Percentiles rank a stretch among this genome's conserved stretches.
Evolutionary conservation across 1,139 yeast genomes (phyloP).

Genomic region (Saccharomycopsis hybrid): DNA sequence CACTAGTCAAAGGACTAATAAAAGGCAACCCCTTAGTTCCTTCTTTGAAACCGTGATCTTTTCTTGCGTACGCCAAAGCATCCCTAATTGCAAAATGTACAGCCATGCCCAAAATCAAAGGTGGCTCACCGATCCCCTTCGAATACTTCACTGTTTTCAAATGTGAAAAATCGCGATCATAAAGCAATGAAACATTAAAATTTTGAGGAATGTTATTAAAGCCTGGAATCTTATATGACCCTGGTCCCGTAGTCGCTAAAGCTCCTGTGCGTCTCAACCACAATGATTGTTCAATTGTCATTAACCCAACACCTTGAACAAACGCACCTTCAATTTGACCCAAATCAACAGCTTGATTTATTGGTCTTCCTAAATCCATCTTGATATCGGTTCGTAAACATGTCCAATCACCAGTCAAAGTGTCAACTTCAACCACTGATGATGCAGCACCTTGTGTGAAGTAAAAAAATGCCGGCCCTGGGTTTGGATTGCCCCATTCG

Average conservation of each 20-base stretch:
- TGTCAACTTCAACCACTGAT: constrained; percentile 37
- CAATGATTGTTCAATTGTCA: constrained; percentile 40
- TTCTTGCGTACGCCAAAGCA: constrained; percentile 34
- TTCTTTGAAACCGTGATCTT: constrained; percentile 26
- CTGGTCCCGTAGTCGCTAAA: constrained; percentile 41
- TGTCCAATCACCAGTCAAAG: constrained; percentile 41
- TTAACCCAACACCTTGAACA: constrained; percentile 42
- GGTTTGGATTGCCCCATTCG: constrained; percentile 34
- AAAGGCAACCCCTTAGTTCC: constrained; percentile 27
- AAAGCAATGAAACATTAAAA: constrained; percentile 44
- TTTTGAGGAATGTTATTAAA: constrained; percentile 42
- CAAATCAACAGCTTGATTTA: constrained; percentile 41
- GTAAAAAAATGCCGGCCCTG: constrained; percentile 39
- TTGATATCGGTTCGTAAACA: constrained; percentile 35
- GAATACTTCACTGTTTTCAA: constrained; percentile 37
- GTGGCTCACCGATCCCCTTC: constrained; percentile 44
- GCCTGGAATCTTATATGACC: constrained; percentile 58
- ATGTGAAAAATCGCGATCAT: constrained; percentile 36
- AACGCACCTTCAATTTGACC: constrained; percentile 46
- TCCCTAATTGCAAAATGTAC: constrained; percentile 40
- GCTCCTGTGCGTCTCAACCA: constrained; percentile 37
- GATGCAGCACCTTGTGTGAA: constrained; percentile 40
- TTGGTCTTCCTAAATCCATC: constrained; percentile 42
- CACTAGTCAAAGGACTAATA: constrained; percentile 36
- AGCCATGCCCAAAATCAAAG: constrained; percentile 36